These are phyloP conservation scores for Wickerhamiella vanderwaltii DNA, from an alignment of 805 yeast species.

Conservation along the genomic window DNA sequence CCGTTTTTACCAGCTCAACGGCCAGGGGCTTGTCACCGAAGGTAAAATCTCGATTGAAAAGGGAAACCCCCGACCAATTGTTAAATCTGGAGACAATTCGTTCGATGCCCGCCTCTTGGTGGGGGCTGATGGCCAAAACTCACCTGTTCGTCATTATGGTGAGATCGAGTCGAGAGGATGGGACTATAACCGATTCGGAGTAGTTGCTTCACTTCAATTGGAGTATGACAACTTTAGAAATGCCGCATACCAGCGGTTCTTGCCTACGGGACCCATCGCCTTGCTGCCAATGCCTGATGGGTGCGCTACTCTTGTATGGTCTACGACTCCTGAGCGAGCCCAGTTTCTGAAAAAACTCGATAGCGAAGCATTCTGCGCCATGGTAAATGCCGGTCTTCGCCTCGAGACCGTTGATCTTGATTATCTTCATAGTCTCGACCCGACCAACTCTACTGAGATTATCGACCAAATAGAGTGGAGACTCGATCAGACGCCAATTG, in stretches of 20 bases:
- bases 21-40: conserved; percentile 3
- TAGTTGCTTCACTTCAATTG: conserved; percentile 77
- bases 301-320: conserved; percentile 89
- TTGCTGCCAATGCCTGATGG: conserved; percentile 77
- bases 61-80: not conserved
- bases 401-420: conserved; percentile 64
- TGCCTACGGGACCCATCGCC: conserved; percentile 80
- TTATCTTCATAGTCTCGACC: conserved; percentile 42
- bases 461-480: conserved; percentile 68
- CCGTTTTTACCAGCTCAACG: conserved; percentile 37
- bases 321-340: conserved; percentile 66
- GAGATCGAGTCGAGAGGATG: conserved; percentile 82
- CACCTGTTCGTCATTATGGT: conserved; percentile 78
- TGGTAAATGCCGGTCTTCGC: conserved; percentile 81
- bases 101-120: conserved; percentile 63
- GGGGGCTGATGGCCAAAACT: conserved; percentile 93
- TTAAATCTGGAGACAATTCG: conserved; percentile 21
- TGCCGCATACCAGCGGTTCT: conserved; percentile 87
- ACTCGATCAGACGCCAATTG: conserved; percentile 33
- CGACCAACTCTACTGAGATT: conserved; percentile 32
- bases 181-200: conserved; percentile 77
- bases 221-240: conserved; percentile 58
- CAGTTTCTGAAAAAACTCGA: conserved; percentile 45
- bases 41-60: not conserved
- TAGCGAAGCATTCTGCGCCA: conserved; percentile 48